phyloP scores from a whole-genome alignment of 2,329 filamentous ascomycete species.

The Xylaria sp. region DNA sequence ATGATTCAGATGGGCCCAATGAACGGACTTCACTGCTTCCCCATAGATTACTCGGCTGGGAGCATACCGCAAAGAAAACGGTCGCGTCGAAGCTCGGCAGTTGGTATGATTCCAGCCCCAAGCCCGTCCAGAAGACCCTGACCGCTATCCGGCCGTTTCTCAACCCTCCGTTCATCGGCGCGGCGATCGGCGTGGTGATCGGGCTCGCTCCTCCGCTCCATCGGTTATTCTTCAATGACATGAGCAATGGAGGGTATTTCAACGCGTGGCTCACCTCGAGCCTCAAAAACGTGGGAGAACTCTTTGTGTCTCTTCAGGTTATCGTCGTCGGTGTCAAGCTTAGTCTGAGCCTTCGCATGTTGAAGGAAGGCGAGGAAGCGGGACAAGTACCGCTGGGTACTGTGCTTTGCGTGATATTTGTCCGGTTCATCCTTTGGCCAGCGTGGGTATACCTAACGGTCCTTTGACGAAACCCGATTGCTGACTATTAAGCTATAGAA shows the following conservation, averaged over 20 bases:
- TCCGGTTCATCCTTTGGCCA: conserved; percentile 68
- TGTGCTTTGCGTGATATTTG: conserved; percentile 54
- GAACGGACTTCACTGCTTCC: conserved; percentile 28
- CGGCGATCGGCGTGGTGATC: conserved; percentile 59
- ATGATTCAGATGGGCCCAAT: conserved; percentile 7
- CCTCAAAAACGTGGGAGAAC: conserved; percentile 62
- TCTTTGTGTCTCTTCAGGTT: conserved; percentile 68
- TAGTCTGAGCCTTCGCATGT: conserved; percentile 57
- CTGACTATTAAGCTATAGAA: conserved; percentile 28
- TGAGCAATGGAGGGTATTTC: conserved; percentile 63
- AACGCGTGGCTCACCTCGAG: conserved; percentile 67
- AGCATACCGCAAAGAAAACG: conserved; percentile 13
- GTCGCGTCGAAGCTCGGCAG: conserved; percentile 27
- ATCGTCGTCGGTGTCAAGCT: conserved; percentile 70
- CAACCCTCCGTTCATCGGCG: conserved; percentile 65
- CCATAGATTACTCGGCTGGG: conserved; percentile 33
- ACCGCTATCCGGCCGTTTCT: conserved; percentile 50
- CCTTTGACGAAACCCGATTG: no score
- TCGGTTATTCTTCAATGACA: conserved; percentile 61
- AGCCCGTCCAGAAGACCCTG: conserved; percentile 41
- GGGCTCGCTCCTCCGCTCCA: conserved; percentile 64
- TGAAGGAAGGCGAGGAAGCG: conserved; percentile 46
- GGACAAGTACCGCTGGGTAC: conserved; percentile 50
- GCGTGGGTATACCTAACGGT: no score
- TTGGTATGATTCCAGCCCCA: conserved; percentile 32